Base-by-base conservation (phyloP, 768 basidiomycete genomes). In the Suillus ampliporus region DNA sequence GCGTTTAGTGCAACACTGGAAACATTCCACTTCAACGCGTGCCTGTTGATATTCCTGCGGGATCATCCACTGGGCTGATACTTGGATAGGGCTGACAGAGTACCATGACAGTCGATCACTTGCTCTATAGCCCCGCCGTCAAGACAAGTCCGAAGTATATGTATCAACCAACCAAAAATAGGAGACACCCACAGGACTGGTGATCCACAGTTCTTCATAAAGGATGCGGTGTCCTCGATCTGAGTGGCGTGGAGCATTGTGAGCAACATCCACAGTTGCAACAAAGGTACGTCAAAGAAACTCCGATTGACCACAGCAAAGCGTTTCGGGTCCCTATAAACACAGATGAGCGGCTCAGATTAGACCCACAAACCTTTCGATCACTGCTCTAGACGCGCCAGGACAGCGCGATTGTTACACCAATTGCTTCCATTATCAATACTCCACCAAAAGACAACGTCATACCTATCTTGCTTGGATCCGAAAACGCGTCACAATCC, bases 271-370 rank as follows among this genome's bases (percentile, higher is more conserved):
- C 54, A 56, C 54, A 23, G 21, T 54, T 6, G 14, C 53, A 54
- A 54, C 53, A 56, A 56, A 56, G 54, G 54, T 40, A 47, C 44
- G n/a, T 46, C 44, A 13, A 10, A 26, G 17, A 17, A 56, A 56
- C 54, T 56, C 54, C 54, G 54, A 23, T 40, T 13, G 54, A 5
- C 54, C 38, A 56, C 54, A 56, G 54, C 54, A 56, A 56, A 56
- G 37, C 37, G 38, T 40, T 4, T 23, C 23, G 17, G 15, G 23
- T 38, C 11, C 53, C 6, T 2, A 56, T 56, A 56, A 56, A 26
- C 8, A 23, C 13, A n/a, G 46, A 17, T n/a, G 7, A 3, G 52
- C n/a, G n/a, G n/a, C 5, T 17, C 1, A 9, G 31, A 3, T n/a
- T 21, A n/a, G 51, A 34, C 11, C 51, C 28, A 8, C 23, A 13